Evolutionary conservation across 352 stramenopile genomes (phyloP).

Genomic region (Nothophytophthora sp.): DNA sequence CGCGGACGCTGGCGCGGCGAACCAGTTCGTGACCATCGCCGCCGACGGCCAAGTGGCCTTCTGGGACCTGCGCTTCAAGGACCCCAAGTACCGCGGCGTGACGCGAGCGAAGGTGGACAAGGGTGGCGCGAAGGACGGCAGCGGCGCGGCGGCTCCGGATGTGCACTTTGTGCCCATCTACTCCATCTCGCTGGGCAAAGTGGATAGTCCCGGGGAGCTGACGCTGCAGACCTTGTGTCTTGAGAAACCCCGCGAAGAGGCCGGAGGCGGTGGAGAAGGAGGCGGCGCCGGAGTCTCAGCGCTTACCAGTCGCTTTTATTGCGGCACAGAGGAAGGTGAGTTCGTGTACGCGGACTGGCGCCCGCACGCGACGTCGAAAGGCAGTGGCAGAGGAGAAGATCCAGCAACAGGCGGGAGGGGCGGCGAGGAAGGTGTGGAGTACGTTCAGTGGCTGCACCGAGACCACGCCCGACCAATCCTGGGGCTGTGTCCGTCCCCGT

Average conservation of each 20-base stretch:
- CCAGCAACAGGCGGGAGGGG: conserved; percentile 27
- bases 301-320: conserved; percentile 78
- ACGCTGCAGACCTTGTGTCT: conserved; percentile 69
- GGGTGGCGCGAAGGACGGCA: conserved; percentile 25
- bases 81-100: conserved; percentile 76
- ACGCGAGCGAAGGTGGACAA: conserved; percentile 73
- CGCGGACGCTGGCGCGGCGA: conserved; percentile 43
- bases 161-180: conserved; percentile 87
- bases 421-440: conserved; percentile 76
- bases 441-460: conserved; percentile 90
- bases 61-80: conserved; percentile 92
- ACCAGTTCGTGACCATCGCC: conserved; percentile 94
- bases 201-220: conserved; percentile 70
- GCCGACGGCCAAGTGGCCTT: conserved; percentile 91
- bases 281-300: conserved; percentile 1
- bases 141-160: conserved; percentile 51
- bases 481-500: conserved; percentile 84
- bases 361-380: conserved; percentile 50
- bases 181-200: conserved; percentile 75
- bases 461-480: conserved; percentile 89
- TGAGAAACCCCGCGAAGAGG: conserved; percentile 63
- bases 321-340: conserved; percentile 89
- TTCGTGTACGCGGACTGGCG: conserved; percentile 91
- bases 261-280: conserved; percentile 10
- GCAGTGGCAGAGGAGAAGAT: conserved; percentile 35